Conservation (phyloP, 2,329 filamentous ascomycete genomes). For the Phialemonium atrogriseum region DNA sequence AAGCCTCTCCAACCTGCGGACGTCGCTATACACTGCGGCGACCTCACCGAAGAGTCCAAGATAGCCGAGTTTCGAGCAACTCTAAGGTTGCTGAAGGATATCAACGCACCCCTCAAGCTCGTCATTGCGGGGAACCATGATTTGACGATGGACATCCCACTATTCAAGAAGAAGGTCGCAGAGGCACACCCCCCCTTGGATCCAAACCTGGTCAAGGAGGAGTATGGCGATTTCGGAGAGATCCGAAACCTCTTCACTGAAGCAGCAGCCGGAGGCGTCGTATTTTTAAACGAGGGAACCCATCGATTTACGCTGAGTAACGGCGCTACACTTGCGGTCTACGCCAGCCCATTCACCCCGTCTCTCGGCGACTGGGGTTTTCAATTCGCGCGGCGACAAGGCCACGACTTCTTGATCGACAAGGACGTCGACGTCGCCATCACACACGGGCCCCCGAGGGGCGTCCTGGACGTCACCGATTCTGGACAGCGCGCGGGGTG, state of each 20-base stretch:
- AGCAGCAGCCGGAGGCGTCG: conserved; percentile 31
- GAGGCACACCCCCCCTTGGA: conserved; percentile 5
- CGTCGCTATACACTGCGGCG: conserved; percentile 44
- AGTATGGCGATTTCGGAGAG: conserved; percentile 31
- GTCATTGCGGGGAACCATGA: conserved; percentile 50
- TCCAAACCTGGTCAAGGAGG: conserved; percentile 13
- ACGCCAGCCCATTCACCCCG: conserved; percentile 46
- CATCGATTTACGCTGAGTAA: conserved; percentile 39
- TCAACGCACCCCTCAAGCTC: conserved; percentile 43
- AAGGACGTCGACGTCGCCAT: conserved; percentile 36
- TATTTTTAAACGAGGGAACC: conserved; percentile 41
- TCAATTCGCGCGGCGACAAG: conserved; percentile 30
- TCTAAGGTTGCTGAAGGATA: conserved; percentile 29
- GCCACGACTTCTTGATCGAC: conserved; percentile 29
- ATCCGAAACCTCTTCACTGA: conserved; percentile 28
- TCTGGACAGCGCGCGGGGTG: conserved; percentile 31
- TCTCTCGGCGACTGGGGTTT: conserved; percentile 38
- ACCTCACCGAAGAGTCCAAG: conserved; percentile 35
- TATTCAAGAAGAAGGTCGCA: conserved; percentile 19
- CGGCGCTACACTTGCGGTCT: conserved; percentile 39
- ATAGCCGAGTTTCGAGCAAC: conserved; percentile 30
- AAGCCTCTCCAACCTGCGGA: conserved; percentile 25
- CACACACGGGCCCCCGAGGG: conserved; percentile 46
- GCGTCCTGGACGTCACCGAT: conserved; percentile 37
- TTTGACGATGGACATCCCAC: conserved; percentile 25